Percentiles rank a stretch among this genome's conserved stretches.
Evolutionary conservation across 495 filamentous ascomycete species (phyloP).

Genomic region (Articulospora tetracladia): DNA sequence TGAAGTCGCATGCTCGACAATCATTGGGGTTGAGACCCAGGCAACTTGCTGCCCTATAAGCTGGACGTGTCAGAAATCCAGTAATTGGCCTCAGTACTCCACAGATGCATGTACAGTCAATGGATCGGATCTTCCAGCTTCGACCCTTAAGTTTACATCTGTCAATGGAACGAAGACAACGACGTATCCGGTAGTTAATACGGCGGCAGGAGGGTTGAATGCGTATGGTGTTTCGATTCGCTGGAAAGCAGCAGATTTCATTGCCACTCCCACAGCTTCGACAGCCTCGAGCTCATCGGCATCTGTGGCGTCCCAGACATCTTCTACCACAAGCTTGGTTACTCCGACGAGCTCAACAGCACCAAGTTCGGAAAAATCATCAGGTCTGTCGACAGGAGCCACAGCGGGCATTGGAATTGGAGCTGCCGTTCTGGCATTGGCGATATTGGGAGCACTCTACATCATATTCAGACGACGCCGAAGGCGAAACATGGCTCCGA

Average conservation of each 20-base stretch:
- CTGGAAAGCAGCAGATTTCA: background rate
- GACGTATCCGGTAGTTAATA: background rate
- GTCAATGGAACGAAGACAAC: background rate
- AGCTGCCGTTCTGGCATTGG: background rate
- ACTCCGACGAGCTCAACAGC: background rate
- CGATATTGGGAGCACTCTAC: background rate
- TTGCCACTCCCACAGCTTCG: background rate
- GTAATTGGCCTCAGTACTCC: background rate
- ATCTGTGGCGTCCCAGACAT: background rate
- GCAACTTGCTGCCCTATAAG: conserved; percentile 11
- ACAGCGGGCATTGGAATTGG: conserved; percentile 10
- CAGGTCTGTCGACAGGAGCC: conserved; percentile 3
- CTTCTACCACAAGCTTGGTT: background rate
- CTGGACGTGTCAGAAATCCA: background rate
- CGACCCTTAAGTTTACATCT: background rate
- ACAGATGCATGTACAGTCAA: background rate
- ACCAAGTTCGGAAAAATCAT: background rate
- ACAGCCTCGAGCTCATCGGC: background rate
- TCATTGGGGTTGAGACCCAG: background rate
- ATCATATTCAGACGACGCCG: background rate
- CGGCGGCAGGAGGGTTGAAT: background rate
- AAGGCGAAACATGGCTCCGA: background rate
- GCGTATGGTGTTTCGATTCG: background rate
- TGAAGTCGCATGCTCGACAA: background rate
- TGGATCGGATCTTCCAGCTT: background rate